A percentile compares a stretch with the other conserved stretches of the same genome.
Evolutionary conservation across 768 basidiomycete genomes (phyloP).

Genomic region (Macrocybe gigantea): DNA sequence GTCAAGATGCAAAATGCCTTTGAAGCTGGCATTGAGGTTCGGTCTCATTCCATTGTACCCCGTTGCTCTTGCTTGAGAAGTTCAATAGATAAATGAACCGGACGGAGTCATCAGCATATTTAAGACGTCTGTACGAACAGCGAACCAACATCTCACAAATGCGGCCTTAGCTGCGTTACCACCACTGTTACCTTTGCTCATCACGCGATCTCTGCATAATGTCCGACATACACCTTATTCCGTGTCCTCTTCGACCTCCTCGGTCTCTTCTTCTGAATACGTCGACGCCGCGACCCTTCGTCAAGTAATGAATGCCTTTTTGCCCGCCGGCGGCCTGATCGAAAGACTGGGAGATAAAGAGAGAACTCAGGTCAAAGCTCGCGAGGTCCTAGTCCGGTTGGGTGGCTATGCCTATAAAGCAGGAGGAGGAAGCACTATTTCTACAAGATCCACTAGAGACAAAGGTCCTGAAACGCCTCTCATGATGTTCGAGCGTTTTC

Average conservation of each 20-base stretch:
- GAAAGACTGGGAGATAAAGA: conserved; percentile 86
- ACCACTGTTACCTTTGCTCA: conserved; percentile 57
- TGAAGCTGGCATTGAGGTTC: conserved; percentile 65
- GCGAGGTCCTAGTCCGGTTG: conserved; percentile 68
- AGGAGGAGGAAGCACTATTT: conserved; percentile 35
- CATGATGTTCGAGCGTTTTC: conserved; percentile 60
- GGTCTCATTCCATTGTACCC: conserved; percentile 7
- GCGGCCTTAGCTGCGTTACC: conserved; percentile 72
- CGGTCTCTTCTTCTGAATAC: conserved; percentile 32
- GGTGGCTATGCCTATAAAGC: conserved; percentile 67
- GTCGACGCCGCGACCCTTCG: conserved; percentile 59
- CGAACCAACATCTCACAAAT: conserved; percentile 77
- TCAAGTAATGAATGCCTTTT: conserved; percentile 59
- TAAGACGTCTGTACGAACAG: conserved; percentile 69
- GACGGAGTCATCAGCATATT: conserved; percentile 66
- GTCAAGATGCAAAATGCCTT: conserved; percentile 73
- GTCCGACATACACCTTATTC: conserved; percentile 45
- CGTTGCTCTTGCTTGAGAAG: not conserved
- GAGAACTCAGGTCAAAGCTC: conserved; percentile 64
- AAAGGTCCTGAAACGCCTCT: conserved; percentile 70
- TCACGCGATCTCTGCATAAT: conserved; percentile 31
- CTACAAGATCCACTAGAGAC: conserved; percentile 40
- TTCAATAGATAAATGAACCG: conserved; percentile 58
- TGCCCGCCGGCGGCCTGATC: conserved; percentile 71
- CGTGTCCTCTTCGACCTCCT: conserved; percentile 31